Base-by-base conservation (phyloP, 495 filamentous ascomycete species). In the Neurospora pannonica region DNA sequence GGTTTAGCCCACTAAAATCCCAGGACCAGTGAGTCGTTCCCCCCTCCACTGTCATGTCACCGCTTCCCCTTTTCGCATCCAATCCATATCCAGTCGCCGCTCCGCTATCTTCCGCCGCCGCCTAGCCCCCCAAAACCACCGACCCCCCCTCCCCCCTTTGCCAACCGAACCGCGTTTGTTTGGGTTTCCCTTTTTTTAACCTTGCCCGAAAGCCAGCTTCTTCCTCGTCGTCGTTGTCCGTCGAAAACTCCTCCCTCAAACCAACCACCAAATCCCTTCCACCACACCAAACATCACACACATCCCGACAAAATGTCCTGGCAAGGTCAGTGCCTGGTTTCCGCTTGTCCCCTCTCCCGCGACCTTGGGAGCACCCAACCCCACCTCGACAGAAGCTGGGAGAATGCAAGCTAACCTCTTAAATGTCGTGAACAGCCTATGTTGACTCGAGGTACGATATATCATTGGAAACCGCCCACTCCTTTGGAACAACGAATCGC, bases 251-350 rank as follows among this genome's bases (percentile, higher is more conserved):
- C 54, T 62, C 54, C 24, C 21, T 28, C 21, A 31, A 28, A 28
- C 5, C 31, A 67, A 67, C 6, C 15, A 34, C 28, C 28, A 19
- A 34, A 28, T 60, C 48, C 46, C 21, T 60, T 15, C 24, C 46
- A 71, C 10, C 40, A 73, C 31, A 73, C 54, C 38, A 77, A 77
- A 71, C 74, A 72, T 38, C 71, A 39, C 10, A 72, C 76, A 54
- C 9, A 74, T 39, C 46, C 74, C 75, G 54, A 67, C 84, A 87
- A 75, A 80, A 89, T 89, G 88, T 89, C 88, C 81, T 88, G 86
- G 86, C 86, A 88, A 87, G 82, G 86, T 88, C 79, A 77, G 82
- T 76, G 67, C 70, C 48, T 42, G 70, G 70, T 19, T 67, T 36
- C 54, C 54, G 54, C 54, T 34, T 67, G 28, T 15, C 13, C 28